Conservation (phyloP, 805 yeast species). For the Saccharomycopsis fodiens region DNA sequence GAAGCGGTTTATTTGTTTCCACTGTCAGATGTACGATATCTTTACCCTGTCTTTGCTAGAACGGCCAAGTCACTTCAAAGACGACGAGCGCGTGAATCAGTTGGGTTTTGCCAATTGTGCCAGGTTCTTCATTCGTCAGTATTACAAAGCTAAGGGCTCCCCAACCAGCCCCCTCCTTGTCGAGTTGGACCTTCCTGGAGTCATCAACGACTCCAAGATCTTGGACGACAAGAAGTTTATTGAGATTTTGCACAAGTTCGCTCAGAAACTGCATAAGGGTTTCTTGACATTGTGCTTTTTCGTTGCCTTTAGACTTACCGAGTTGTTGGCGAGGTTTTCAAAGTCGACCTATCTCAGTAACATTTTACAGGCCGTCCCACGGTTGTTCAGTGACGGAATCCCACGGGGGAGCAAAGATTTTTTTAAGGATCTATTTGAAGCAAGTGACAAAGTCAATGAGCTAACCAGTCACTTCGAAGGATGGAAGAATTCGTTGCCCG, state of each 20-base stretch:
- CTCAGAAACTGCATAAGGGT: neutral
- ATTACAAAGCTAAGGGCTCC: slow-evolving; percentile 2
- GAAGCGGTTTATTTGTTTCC: slow-evolving; percentile 8
- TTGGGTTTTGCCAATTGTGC: slow-evolving; percentile 10
- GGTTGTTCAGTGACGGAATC: neutral
- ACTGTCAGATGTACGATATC: slow-evolving; percentile 12
- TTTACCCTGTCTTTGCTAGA: slow-evolving; percentile 8
- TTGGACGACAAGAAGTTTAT: neutral
- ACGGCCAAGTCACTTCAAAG: slow-evolving; percentile 4
- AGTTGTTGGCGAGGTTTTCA: neutral
- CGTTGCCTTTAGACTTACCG: neutral
- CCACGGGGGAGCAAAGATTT: neutral
- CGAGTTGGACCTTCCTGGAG: neutral
- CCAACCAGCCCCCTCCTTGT: slow-evolving; percentile 1
- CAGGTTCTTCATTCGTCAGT: slow-evolving; percentile 1
- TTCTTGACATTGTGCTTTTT: neutral
- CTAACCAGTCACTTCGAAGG: slow-evolving; percentile 7
- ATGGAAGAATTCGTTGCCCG: slow-evolving; percentile 15
- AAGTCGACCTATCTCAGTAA: neutral
- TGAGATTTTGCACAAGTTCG: neutral
- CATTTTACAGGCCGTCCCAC: neutral
- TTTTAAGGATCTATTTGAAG: slow-evolving; percentile 5
- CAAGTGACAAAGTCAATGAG: slow-evolving; percentile 11
- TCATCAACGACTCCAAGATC: neutral
- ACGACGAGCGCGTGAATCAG: slow-evolving; percentile 2